Conservation (phyloP, 768 basidiomycete species). For the Cubamyces lactineus region DNA sequence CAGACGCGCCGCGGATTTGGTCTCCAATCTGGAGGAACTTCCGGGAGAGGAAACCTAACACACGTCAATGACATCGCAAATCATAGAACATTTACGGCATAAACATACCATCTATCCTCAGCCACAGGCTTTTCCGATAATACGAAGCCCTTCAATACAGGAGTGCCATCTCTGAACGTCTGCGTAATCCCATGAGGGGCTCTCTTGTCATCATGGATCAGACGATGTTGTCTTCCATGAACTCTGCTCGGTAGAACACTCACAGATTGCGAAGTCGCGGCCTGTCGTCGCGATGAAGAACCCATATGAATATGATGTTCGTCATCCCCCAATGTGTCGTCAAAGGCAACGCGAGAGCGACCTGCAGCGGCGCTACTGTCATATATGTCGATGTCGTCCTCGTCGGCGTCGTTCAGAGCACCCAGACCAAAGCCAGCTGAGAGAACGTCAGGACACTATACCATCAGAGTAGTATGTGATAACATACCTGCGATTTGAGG, state of each 20-base stretch:
- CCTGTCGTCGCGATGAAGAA: conserved; percentile 14
- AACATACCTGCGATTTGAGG: conserved; percentile 59
- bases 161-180: conserved; percentile 75
- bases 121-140: conserved; percentile 66
- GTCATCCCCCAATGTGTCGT: conserved; percentile 64
- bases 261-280: conserved; percentile 16
- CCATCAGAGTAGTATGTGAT: background rate
- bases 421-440: conserved; percentile 87
- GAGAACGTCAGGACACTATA: background rate
- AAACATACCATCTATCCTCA: conserved; percentile 66
- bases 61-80: conserved; percentile 19
- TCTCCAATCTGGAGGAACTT: conserved; percentile 82
- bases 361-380: conserved; percentile 46
- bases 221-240: background rate
- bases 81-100: conserved; percentile 20
- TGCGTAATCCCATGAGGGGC: conserved; percentile 30
- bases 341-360: conserved; percentile 64
- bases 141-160: conserved; percentile 75
- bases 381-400: conserved; percentile 88
- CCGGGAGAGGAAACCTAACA: conserved; percentile 80
- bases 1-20: conserved; percentile 85
- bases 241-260: background rate
- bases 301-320: conserved; percentile 57
- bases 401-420: conserved; percentile 90
- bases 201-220: conserved; percentile 23